Conservation (phyloP, 352 stramenopile species). For the Pythium chondricola region DNA sequence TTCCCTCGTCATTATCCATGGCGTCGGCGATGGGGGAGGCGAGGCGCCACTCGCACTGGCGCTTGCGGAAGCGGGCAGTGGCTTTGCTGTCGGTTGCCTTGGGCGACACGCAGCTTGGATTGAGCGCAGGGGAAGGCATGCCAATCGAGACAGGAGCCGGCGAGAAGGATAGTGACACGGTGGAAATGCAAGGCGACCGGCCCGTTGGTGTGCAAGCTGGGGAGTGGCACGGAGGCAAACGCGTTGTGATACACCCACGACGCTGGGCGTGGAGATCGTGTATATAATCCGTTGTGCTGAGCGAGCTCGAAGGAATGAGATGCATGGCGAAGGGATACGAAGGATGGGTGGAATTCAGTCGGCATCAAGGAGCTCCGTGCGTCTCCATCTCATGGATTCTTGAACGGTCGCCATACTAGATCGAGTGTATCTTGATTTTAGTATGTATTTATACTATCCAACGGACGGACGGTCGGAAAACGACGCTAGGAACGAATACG, state of each 20-base stretch:
- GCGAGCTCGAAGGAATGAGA: too few relatives aligned
- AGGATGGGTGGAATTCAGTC: slow-evolving; percentile 1
- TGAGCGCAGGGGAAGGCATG: neutral
- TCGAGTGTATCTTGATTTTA: neutral
- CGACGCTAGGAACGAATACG: neutral
- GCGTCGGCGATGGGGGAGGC: neutral
- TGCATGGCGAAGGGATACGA: too few relatives aligned
- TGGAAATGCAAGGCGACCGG: too few relatives aligned
- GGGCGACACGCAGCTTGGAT: slow-evolving; percentile 13
- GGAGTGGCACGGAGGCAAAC: too few relatives aligned
- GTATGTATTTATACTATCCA: neutral
- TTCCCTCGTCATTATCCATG: too few relatives aligned
- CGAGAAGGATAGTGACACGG: neutral
- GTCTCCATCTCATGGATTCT: neutral
- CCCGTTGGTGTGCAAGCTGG: too few relatives aligned
- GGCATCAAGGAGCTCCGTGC: neutral
- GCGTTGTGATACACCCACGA: too few relatives aligned
- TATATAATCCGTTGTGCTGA: too few relatives aligned
- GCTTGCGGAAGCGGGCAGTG: slow-evolving; percentile 16
- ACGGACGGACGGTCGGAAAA: slow-evolving; percentile 7
- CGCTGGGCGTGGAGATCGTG: too few relatives aligned
- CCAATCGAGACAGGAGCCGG: neutral
- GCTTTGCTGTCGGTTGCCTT: slow-evolving; percentile 13
- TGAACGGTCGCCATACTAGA: neutral
- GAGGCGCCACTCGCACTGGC: slow-evolving; percentile 6